These are phyloP conservation scores for Phlegmacium glaucopus DNA, from an alignment of 768 basidiomycete species.

Conservation along the genomic window DNA sequence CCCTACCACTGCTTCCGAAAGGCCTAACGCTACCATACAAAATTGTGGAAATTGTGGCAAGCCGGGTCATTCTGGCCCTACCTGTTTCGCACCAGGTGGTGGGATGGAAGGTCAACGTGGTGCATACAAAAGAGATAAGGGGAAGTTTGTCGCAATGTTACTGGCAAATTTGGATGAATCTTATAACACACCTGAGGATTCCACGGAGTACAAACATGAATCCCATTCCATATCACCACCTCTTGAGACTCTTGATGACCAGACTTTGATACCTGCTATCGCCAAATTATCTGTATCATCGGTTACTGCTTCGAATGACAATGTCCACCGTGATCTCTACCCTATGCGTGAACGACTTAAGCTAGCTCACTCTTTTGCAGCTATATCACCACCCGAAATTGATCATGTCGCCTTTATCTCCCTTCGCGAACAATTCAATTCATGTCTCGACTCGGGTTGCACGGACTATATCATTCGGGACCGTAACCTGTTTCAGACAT, in stretches of 20 bases:
- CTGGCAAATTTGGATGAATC: neutral
- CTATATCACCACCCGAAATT: too few relatives aligned
- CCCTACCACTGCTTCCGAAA: neutral
- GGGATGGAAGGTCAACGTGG: neutral
- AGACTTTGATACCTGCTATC: neutral
- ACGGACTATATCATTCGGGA: constrained; percentile 1
- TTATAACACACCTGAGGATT: neutral
- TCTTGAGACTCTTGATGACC: neutral
- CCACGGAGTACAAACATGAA: neutral
- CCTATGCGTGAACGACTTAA: too few relatives aligned
- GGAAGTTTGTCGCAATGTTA: neutral
- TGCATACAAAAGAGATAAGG: neutral
- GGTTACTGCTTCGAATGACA: too few relatives aligned
- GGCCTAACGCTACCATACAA: neutral
- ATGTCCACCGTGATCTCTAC: too few relatives aligned
- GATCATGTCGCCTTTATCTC: neutral
- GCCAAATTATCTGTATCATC: neutral
- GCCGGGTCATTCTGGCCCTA: neutral
- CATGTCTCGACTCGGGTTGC: neutral
- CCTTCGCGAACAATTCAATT: neutral
- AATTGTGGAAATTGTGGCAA: neutral
- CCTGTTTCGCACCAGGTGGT: constrained; percentile 1
- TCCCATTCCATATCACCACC: neutral
- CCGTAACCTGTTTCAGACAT: neutral
- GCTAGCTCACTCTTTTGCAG: too few relatives aligned